Evolutionary conservation across 1,139 yeast species (phyloP), one percentile per base, ranked within the genome.

Genomic region (Kazachstania sp.): DNA sequence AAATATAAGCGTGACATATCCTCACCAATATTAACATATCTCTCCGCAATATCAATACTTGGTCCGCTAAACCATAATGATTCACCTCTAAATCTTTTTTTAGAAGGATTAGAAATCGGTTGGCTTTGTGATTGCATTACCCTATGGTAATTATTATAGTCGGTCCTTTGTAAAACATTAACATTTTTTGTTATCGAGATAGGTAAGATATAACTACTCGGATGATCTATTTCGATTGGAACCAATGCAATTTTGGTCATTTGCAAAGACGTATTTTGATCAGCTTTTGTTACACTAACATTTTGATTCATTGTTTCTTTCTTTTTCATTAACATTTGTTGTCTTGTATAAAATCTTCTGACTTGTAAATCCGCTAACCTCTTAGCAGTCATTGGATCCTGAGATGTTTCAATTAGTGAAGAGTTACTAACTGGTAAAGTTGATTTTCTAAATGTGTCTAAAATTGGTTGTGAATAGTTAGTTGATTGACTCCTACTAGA

Each of bases 31-130:
- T 61, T 60, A 13, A 62, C 37, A 18, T 80, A 68, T 51, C 84
- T 71, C 57, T 75, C 78, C 2, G 77, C 68, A 18, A 81, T 68
- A 48, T 74, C 70, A 8, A 83, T 69, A 8, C 95, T 95, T 8
- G 95, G 90, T 1, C 92, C 79, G 51, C 87, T 74, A 65, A 81
- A 86, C 90, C 95, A 88, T 16, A 86, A 67, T 39, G 83, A 68
- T 47, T 83, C 83, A 19, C 71, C 70, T 41, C 59, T 58, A 13
- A 50, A 48, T 39, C 55, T 55, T 60, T 61, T 53, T 9, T 36
- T 45, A 11, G 49, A 51, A 47, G 38, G 52, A 54, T 60, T 59
- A 46, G 16, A 30, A 38, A 13, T 31, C 3, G 13, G 4, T 54
- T 53, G 53, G 28, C n/a, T 57, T 56, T 55, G 63, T 26, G 19